Evolutionary conservation across 2,329 filamentous ascomycete species (phyloP), one percentile per base, ranked within the genome.

Genomic region (Diplodia sapinea): DNA sequence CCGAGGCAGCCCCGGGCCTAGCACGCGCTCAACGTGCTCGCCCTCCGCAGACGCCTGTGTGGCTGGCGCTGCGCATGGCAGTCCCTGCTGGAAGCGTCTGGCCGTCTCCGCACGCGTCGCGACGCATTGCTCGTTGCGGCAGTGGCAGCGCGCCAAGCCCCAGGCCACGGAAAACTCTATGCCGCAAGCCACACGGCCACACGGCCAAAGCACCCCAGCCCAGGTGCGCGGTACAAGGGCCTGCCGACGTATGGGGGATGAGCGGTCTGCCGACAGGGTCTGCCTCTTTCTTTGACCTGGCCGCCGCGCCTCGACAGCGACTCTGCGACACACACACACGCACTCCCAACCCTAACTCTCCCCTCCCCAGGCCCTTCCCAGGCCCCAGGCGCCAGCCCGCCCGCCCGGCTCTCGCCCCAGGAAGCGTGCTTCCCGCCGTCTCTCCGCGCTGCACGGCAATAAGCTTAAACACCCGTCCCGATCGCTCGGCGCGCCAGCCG

Each of bases 111-210:
- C 33, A 36, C n/a, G 8, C 55, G 36, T 38, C 23, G 55, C 20
- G 36, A 11, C 38, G 4, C 55, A 57, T 40, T 56, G 55, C 54
- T 31, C 8, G 36, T 23, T 56, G 13, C 52, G 29, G 26, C 17
- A 17, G 52, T n/a, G 12, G 29, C n/a, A 31, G 51, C 26, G 54
- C 54, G 54, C 54, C 36, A 56, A 38, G 17, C 36, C 11, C 23
- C 40, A 20, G 50, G 57, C 33, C 57, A 62, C 38, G 23, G 59
- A 51, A 63, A 63, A 63, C 47, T 63, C 50, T 63, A 63, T 51
- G 51, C 23, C 59, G 40, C 59, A 63, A 63, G 59, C 59, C 59
- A 63, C 59, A 63, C 59, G 43, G 59, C 59, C 59, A 63, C 59
- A 63, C 59, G 43, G 40, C 40, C 59, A 26, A 26, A 23, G 43